Evolutionary conservation across 176 grass and related monocot species (phyloP), one percentile per base, ranked within the genome.

Genomic region (Saccharum spontaneum): DNA sequence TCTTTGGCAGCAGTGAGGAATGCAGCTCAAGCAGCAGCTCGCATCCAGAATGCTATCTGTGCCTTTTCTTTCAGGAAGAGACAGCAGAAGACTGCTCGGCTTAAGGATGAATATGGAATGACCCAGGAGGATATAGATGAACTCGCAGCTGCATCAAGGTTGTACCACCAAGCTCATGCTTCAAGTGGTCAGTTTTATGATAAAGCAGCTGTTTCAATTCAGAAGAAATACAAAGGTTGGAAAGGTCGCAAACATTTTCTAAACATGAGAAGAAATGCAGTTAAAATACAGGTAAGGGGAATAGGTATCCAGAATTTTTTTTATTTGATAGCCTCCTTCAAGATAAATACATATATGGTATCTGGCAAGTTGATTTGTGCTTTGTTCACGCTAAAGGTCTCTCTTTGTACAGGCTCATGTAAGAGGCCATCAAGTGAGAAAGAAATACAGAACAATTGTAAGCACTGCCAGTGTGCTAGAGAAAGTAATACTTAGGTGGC

Each of bases 1-100:
- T 99, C 94, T 86, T 83, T 99, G 76, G 93, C 93, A 77, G 97
- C 97, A n/a, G 97, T 99, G 22, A 99, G 97, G 89, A 99, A 99
- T 74, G 78, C 79, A 61, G 78, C 97, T 67, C 94, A 96, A 87
- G 97, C 97, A 67, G 97, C 97, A 2, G 97, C 97, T 36, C 94
- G 91, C 55, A 99, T 99, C 85, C 94, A 99, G 81, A 93, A 89
- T 87, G 97, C 97, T 54, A 97, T 99, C 72, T 94, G 97, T 82
- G 89, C 82, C 4, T 94, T 95, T 78, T 99, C 97, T 64, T 99
- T 99, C 69, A 97, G 86, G 84, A 96, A 86, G 86, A 97, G 94
- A 79, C 88, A 90, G 39, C 75, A 94, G 83, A 88, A 86, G 23
- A 69, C 38, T 41, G 71, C 73, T 91, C 83, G 67, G 72, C 75